Evolutionary conservation across 164 flowering plant genomes (phyloP), one percentile per base, ranked within the genome.

Genomic region (Paratinospora sagittata): DNA sequence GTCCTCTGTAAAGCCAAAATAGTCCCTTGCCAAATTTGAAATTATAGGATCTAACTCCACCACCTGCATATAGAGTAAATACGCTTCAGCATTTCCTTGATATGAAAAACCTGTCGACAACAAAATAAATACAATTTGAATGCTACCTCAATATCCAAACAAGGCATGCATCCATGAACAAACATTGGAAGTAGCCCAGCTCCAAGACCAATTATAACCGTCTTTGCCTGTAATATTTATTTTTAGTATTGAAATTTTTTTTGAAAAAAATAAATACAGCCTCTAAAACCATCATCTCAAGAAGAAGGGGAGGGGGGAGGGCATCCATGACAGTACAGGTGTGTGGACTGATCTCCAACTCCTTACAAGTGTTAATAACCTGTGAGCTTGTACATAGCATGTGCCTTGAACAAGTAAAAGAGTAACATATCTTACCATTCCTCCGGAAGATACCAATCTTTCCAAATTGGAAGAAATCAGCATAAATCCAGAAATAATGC

Each of bases 101-200:
- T 14, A 3, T 2, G 37, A 66, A 72, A 30, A 39, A 5, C 7
- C 23, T 13, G 24, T 34, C 14, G 58, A 23, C 8, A 37, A 66
- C 11, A 52, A 71, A 17, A 65, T 52, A 26, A 52, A n/a, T n/a
- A n/a, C n/a, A 76, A 66, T 57, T 27, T 41, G 9, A 27, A 72
- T 17, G 49, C 70, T 79, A 93, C 98, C 95, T 94, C 91, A 63
- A 87, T 84, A 39, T 80, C 70, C 72, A 87, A 68, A 74, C 82
- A 81, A 3, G 87, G 88, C 81, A 92, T 82, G 78, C 88, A 84
- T 23, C 74, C 71, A 49, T 74, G 91, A 36, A 95, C 88, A 80
- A 89, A 92, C 97, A 88, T 95, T 17, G 98, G 98, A 79, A 95
- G 91, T 67, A 95, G 76, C 71, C 98, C 98, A 3, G 97, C 98